Conservation (phyloP, 176 grass and related monocot species). For the Melocanna baccifera region DNA sequence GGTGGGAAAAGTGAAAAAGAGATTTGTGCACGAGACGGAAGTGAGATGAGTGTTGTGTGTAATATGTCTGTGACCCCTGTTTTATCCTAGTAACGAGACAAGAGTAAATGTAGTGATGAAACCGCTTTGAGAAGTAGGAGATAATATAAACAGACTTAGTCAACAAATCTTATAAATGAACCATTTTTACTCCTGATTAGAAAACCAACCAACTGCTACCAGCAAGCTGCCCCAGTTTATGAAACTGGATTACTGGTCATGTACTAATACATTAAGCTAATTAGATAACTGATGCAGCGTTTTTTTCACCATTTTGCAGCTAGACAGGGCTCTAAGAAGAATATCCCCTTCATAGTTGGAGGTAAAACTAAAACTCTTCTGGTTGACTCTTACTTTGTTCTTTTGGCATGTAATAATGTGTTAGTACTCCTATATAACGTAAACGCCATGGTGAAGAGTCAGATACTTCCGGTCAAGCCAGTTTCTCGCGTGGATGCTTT, state of each 20-base stretch:
- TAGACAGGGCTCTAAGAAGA: not conserved
- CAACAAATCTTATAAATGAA: not conserved
- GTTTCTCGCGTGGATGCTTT: not conserved
- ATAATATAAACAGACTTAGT: too few relatives aligned
- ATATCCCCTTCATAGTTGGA: conserved; percentile 29
- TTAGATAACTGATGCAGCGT: not conserved
- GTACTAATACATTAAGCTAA: too few relatives aligned
- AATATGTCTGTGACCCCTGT: accelerated
- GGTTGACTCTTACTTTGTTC: not conserved
- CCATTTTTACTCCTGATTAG: not conserved
- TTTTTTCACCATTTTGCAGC: not conserved
- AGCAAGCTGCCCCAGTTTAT: conserved; percentile 14
- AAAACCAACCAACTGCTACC: conserved; percentile 21
- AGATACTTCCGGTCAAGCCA: not conserved
- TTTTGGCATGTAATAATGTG: not conserved
- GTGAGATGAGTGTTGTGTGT: too few relatives aligned
- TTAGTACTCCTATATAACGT: not conserved
- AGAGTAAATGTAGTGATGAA: accelerated
- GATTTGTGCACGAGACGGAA: too few relatives aligned
- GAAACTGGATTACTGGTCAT: not conserved
- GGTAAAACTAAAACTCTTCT: conserved; percentile 29
- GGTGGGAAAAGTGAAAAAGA: too few relatives aligned
- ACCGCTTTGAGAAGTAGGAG: too few relatives aligned
- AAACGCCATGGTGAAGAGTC: not conserved
- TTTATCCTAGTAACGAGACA: too few relatives aligned